These are phyloP conservation scores for Termitomyces sp. DNA, from an alignment of 768 basidiomycete genomes.

Conservation along the genomic window DNA sequence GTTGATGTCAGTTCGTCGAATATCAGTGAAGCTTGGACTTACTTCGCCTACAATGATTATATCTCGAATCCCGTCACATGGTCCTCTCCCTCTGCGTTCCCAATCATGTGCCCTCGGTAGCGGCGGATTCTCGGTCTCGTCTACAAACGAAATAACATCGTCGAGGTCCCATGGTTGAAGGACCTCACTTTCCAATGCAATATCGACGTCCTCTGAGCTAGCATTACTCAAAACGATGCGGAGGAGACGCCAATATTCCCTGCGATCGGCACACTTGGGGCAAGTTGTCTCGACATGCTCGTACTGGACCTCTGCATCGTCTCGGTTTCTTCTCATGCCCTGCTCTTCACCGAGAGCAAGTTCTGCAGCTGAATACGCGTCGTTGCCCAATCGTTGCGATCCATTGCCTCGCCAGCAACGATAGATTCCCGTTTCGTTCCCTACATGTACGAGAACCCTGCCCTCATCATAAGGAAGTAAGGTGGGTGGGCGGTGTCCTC, in stretches of 20 bases:
- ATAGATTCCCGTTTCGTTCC: background rate
- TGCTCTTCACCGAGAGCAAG: background rate
- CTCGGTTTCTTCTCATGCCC: background rate
- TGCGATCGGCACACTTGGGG: background rate
- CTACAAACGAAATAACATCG: background rate
- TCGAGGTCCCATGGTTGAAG: conserved; percentile 8
- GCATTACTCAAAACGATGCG: background rate
- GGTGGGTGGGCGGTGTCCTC: background rate
- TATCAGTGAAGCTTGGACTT: background rate
- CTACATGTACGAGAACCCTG: background rate
- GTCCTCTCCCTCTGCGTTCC: conserved; percentile 5
- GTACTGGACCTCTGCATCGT: conserved; percentile 1
- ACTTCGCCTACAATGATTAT: conserved; percentile 11
- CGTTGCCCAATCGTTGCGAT: conserved; percentile 1
- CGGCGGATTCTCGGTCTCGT: background rate
- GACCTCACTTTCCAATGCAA: conserved; percentile 11
- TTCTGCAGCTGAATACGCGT: background rate
- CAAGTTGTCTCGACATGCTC: conserved; percentile 6
- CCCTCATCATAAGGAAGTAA: background rate
- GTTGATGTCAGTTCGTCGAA: background rate
- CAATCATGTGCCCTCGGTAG: conserved; percentile 1
- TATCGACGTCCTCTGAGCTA: background rate
- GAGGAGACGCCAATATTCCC: background rate
- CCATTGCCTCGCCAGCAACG: background rate
- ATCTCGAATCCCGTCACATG: conserved; percentile 10